Base-by-base conservation (phyloP, 805 yeast genomes). In the Candida lessepsii region DNA sequence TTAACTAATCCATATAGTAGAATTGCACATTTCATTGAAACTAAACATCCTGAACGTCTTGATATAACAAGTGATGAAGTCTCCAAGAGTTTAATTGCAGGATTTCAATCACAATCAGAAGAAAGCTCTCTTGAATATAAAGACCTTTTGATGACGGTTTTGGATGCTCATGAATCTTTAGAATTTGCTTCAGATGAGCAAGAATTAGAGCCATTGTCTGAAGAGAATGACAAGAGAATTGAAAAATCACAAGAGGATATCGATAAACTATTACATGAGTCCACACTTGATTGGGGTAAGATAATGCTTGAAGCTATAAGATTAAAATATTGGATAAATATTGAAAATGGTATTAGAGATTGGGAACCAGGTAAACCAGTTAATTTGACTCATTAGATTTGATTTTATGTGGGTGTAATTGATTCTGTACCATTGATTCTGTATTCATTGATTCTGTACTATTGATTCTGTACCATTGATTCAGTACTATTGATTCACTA, bases 101-200 rank as follows among this genome's bases (percentile, higher is more conserved):
- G 61, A 35, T 77, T 61, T 25, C 72, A 68, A 47, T 28, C 46
- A 3, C 40, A 50, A 5, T 59, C 65, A 1, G 56, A 56, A n/a
- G 63, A 59, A 26, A 51, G 50, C n/a, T 48, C 66, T 9, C 40
- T 63, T 30, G 63, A 58, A 25, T 69, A 79, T 44, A 78, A 81
- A 42, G 73, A 67, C 11, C 64, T 86, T 54, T 63, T 91, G 29
- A 76, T 87, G 82, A 78, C 78, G 31, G 84, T 91, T 16, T 67
- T 91, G 62, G 95, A 88, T 48, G 79, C 87, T 4, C 93, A 90
- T 57, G 99, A 91, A 60, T 75, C 78, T 29, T 65, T 90, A 42
- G 95, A 86, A 45, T 78, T 78, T 48, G 81, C 87, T 4, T 64
- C 67, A 1, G 63, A 61, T 38, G 83, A 78, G 37, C 63, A 70